Evolutionary conservation across 345 rosid species (phyloP).

Genomic region (Sisymbrium altissimum): DNA sequence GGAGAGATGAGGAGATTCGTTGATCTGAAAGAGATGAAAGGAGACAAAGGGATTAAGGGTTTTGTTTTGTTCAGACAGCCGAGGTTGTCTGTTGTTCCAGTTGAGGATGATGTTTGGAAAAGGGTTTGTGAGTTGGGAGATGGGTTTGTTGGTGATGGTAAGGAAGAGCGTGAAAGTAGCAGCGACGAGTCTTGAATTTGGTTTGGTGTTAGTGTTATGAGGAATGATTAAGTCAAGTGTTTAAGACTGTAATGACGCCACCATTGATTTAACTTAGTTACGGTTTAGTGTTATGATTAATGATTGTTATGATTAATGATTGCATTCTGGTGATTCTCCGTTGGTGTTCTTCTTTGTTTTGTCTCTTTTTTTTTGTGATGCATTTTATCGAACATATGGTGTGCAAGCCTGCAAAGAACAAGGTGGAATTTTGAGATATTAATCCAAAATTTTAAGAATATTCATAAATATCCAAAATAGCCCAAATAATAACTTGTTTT

Average conservation of each 20-base stretch:
- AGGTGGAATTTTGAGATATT: not conserved
- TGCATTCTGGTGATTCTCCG: not conserved
- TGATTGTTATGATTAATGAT: not conserved
- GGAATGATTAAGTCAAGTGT: too few species aligned
- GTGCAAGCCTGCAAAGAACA: slow-evolving; percentile 7
- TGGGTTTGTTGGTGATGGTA: slow-evolving; percentile 80
- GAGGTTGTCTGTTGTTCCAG: slow-evolving; percentile 83
- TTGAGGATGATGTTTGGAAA: slow-evolving; percentile 53
- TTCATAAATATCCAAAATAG: not conserved
- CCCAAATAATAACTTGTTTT: too few species aligned
- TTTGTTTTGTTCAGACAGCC: slow-evolving; percentile 79
- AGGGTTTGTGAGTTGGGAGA: slow-evolving; percentile 71
- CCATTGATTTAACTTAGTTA: not conserved
- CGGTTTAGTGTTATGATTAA: not conserved
- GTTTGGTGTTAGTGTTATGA: not conserved
- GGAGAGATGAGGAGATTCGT: slow-evolving; percentile 78
- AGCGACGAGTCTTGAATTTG: slow-evolving; percentile 22
- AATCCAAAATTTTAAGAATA: not conserved
- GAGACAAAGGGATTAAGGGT: slow-evolving; percentile 52
- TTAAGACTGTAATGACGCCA: not conserved
- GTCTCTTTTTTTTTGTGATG: not conserved
- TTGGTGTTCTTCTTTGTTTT: not conserved
- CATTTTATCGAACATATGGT: slow-evolving; percentile 15
- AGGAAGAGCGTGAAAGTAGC: slow-evolving; percentile 11
- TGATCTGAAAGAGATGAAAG: slow-evolving; percentile 77